Conservation (phyloP, 345 rosid species). For the Brassica incana region DNA sequence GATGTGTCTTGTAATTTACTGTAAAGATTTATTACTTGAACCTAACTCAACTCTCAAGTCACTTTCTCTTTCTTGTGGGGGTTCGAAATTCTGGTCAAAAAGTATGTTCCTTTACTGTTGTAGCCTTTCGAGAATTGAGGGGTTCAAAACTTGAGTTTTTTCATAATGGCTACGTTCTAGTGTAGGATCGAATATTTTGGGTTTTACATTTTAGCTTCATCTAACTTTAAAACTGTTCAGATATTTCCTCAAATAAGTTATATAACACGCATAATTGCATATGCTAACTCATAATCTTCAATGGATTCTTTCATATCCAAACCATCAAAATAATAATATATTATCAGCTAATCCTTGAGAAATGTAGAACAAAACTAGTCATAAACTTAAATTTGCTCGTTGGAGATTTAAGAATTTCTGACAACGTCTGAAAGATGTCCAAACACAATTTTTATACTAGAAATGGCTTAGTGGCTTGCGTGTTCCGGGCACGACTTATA, state of each 20-base stretch:
- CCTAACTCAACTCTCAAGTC: constrained; percentile 8
- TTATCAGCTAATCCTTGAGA: background rate
- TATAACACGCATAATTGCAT: background rate
- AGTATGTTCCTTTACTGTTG: background rate
- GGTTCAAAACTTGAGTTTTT: background rate
- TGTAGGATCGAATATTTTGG: background rate
- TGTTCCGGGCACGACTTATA: background rate
- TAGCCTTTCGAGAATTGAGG: constrained; percentile 10
- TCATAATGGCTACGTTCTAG: background rate
- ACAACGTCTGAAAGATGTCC: background rate
- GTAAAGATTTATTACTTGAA: constrained; percentile 17
- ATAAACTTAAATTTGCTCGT: background rate
- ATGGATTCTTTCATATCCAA: background rate
- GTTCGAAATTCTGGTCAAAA: constrained; percentile 10
- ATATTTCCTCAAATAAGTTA: background rate
- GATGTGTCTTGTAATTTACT: constrained; percentile 19
- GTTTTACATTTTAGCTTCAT: background rate
- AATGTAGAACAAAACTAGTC: background rate
- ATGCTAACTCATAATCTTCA: background rate
- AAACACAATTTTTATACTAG: background rate
- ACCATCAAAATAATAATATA: background rate
- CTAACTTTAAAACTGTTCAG: background rate
- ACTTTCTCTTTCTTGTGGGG: constrained; percentile 15
- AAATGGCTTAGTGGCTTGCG: constrained; percentile 5
- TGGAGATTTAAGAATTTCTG: background rate